Percentiles rank a stretch among this genome's conserved stretches.
Conservation (phyloP, 2,329 filamentous ascomycete genomes). For the Rhytidhysteron rufulum region DNA sequence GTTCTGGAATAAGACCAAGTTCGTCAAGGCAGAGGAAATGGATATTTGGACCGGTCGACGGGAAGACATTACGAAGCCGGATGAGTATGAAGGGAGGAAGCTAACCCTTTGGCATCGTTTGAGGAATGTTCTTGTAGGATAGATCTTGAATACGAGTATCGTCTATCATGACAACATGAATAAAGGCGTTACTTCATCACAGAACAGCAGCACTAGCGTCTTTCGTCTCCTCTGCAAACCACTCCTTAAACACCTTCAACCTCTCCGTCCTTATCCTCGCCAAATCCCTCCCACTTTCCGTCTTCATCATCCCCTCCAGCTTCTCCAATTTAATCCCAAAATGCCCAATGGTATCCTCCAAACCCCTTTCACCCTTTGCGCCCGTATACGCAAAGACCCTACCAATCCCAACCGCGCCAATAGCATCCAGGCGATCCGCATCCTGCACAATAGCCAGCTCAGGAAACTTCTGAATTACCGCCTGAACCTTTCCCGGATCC, state of each 20-base stretch:
- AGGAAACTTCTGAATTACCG: constrained; percentile 61
- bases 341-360: constrained; percentile 29
- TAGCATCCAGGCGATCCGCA: constrained; percentile 78
- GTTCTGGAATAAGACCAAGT: constrained; percentile 27
- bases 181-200: too few relatives aligned
- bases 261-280: constrained; percentile 9
- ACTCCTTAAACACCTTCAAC: constrained; percentile 7
- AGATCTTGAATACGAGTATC: too few relatives aligned
- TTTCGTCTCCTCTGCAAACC: constrained; percentile 10
- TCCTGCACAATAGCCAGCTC: constrained; percentile 82
- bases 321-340: constrained; percentile 33
- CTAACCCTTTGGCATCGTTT: neutral
- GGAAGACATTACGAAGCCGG: constrained; percentile 4
- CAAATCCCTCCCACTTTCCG: constrained; percentile 17
- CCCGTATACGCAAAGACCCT: constrained; percentile 66
- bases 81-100: neutral
- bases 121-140: neutral
- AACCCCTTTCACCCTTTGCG: constrained; percentile 21
- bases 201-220: too few relatives aligned
- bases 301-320: constrained; percentile 35
- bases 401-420: constrained; percentile 78
- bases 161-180: too few relatives aligned
- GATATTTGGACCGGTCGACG: constrained; percentile 35
- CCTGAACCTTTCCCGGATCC: constrained; percentile 57
- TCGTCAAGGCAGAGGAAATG: constrained; percentile 35